phyloP scores from a whole-genome alignment of 164 flowering plant species.

The Vitis cinerea region DNA sequence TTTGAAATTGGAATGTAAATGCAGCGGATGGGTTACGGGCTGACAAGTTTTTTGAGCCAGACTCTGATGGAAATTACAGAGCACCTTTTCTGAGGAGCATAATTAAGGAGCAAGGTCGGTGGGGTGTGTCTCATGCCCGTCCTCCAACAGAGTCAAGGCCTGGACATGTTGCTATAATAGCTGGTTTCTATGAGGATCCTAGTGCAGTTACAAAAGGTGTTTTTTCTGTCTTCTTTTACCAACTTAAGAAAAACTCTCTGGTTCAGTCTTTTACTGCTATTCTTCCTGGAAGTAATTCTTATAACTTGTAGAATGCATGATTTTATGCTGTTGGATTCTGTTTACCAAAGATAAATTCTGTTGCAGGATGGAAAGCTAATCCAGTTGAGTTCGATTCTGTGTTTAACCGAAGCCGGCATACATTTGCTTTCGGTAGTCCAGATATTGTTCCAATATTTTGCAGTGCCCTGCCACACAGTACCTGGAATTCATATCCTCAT shows the following conservation, averaged over 20 bases:
- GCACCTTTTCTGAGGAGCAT: conserved; percentile 90
- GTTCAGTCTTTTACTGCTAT: neutral
- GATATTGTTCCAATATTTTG: conserved; percentile 96
- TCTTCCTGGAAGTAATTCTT: neutral
- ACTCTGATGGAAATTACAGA: conserved; percentile 66
- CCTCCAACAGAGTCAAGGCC: conserved; percentile 99
- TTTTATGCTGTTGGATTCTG: neutral
- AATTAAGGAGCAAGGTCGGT: conserved; percentile 72
- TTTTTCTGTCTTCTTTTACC: conserved; percentile 6
- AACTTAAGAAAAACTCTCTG: neutral
- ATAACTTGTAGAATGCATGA: neutral
- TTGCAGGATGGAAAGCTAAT: conserved; percentile 96
- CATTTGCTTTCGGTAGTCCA: conserved; percentile 91
- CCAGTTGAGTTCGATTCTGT: conserved; percentile 99
- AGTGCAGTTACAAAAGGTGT: conserved; percentile 97
- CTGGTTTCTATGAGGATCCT: conserved; percentile 98
- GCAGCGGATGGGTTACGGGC: conserved; percentile 98
- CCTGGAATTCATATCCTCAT: conserved; percentile 85
- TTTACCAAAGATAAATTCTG: conserved; percentile 6
- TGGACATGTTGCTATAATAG: conserved; percentile 93
- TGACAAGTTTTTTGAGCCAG: conserved; percentile 94
- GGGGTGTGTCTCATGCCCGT: conserved; percentile 99
- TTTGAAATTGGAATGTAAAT: conserved; percentile 7
- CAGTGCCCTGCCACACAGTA: conserved; percentile 85
- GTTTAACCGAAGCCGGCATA: conserved; percentile 79